Evolutionary conservation across 768 basidiomycete species (phyloP), one percentile per base, ranked within the genome.

Genomic region (Lepiota subincarnata): DNA sequence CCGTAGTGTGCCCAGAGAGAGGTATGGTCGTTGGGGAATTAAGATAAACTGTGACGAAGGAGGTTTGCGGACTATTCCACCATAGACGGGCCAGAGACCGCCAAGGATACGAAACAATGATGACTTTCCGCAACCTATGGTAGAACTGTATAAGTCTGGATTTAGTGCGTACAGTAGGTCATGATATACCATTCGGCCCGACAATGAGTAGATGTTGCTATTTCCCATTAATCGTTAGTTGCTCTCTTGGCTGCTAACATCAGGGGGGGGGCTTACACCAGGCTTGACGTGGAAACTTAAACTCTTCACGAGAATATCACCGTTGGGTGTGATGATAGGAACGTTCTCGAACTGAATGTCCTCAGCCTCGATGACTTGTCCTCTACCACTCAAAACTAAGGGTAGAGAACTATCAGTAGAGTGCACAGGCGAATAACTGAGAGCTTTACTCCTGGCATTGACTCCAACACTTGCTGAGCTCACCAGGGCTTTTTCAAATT

Each of bases 81-180:
- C 77, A 60, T 77, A 78, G 0, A 77, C 87, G 0, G 94, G 93
- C 94, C 94, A 97, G n/a, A 98, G 79, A 18, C 93, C 95, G 19
- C 94, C 95, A 1, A 98, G 73, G 43, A 98, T 95, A n/a, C 96
- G 84, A 78, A 98, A 98, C 28, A 98, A 74, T 5, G 89, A 92
- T 0, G 89, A 91, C 66, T 94, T 96, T 16, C 91, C 91, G 58
- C 90, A 90, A 24, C 89, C 87, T 87, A 31, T 7, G 10, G 10
- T 31, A 57, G 34, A 49, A 28, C 6, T 39, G 1, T 43, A 10
- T 53, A n/a, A 53, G 13, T 11, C 31, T 20, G 16, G n/a, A 6
- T 18, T 24, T 11, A 7, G 26, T 18, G 16, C 19, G 10, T 13
- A 19, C 8, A 19, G n/a, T 36, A n/a, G 10, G 47, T 35, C 11